Evolutionary conservation across 1,139 yeast species (phyloP), one percentile per base, ranked within the genome.

Genomic region (Protomyces inouyei): DNA sequence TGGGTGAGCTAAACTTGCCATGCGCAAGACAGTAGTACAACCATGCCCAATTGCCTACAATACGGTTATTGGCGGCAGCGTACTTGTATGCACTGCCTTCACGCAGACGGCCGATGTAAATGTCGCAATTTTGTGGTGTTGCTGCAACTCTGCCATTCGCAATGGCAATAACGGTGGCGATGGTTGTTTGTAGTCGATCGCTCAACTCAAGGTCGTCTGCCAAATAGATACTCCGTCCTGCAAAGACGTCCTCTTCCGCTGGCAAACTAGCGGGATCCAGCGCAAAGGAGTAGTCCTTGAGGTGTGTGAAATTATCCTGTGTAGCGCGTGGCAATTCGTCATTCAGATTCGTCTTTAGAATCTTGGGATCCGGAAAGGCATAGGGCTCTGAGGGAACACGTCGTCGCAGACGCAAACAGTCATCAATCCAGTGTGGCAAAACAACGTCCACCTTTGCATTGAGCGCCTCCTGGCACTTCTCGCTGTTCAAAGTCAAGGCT

Each of bases 11-110:
- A 85, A 89, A 88, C 61, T 76, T 74, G 51, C 80, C 78, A 63
- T 81, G 79, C 23, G 83, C 79, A 54, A 86, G 74, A 78, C 88
- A 81, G 75, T 84, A 81, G 71, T 85, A 86, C 1, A 91, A 74
- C 97, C 97, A 91, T 52, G 81, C 79, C 40, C 87, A 72, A 70
- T 85, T 88, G 0, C 93, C 97, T 18, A 86, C 83, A 3, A 37
- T 80, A 70, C 65, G 72, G 66, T 65, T 68, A 9, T 68, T 65
- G 65, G 70, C 68, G 40, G 75, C 71, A 0, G 83, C 68, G 32
- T 65, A 69, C 48, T 76, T 75, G 77, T 81, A 84, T 28, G 82
- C 83, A 0, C 77, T 77, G 0, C 95, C 95, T 1, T 76, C 76
- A 8, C 95, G 77, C 71, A 78, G 85, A 66, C 80, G 79, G 0